Percentiles rank a stretch among this genome's conserved stretches.
Evolutionary conservation across 1,284 basidiomycete genomes (phyloP).

Genomic region (Moesziomyces sp.): DNA sequence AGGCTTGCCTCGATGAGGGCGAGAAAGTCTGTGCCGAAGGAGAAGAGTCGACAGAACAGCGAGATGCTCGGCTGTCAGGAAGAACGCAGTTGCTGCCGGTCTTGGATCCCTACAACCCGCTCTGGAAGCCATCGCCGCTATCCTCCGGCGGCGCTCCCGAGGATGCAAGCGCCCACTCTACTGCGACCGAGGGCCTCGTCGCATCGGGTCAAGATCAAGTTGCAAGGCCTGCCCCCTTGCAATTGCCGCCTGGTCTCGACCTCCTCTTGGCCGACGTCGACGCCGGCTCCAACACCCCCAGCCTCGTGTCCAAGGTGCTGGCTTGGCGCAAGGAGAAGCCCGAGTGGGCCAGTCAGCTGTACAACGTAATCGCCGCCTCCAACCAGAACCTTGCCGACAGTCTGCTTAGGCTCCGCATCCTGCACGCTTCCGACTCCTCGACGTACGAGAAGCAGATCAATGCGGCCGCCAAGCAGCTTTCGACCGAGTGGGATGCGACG

Average conservation of each 20-base stretch:
- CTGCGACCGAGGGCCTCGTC: conserved; percentile 56
- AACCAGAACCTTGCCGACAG: conserved; percentile 63
- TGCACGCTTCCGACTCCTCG: conserved; percentile 45
- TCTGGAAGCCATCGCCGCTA: conserved; percentile 58
- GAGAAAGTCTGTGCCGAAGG: conserved; percentile 49
- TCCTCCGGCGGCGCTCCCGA: conserved; percentile 1
- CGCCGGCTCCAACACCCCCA: conserved; percentile 65
- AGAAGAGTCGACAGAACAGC: conserved; percentile 28
- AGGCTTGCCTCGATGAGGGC: conserved; percentile 47
- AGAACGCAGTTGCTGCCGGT: conserved; percentile 38
- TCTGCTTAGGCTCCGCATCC: conserved; percentile 53
- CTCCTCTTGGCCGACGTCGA: conserved; percentile 66
- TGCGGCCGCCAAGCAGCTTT: conserved; percentile 57
- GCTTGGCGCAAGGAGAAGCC: conserved; percentile 60
- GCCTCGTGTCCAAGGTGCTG: conserved; percentile 62
- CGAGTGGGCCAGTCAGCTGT: conserved; percentile 64
- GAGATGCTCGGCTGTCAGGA: conserved; percentile 10
- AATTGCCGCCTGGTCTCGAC: conserved; percentile 59
- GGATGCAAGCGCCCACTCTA: conserved; percentile 27
- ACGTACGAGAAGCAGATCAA: conserved; percentile 60
- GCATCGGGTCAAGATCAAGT: conserved; percentile 13
- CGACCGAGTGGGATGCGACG: conserved; percentile 38
- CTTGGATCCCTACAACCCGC: conserved; percentile 56
- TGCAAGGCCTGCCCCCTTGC: conserved; percentile 55
- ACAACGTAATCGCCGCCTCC: conserved; percentile 56